phyloP scores from a whole-genome alignment of 2,329 filamentous ascomycete species.

The Canariomyces notabilis region DNA sequence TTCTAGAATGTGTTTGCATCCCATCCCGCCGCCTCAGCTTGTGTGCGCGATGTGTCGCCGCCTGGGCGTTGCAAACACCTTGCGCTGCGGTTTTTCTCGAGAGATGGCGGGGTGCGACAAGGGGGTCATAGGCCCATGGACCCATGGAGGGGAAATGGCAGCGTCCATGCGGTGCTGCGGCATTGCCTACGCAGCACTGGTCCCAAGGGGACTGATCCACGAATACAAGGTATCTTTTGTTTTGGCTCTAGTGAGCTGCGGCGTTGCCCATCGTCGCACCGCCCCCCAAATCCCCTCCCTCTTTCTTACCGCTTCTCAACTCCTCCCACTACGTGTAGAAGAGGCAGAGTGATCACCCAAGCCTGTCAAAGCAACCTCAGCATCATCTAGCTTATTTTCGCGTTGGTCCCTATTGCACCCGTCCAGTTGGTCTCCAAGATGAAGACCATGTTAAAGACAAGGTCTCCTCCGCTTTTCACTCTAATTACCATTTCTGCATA shows the following conservation, averaged over 20 bases:
- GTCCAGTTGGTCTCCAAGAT: constrained; percentile 16
- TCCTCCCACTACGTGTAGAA: constrained; percentile 10
- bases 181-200: constrained; percentile 17
- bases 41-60: not conserved
- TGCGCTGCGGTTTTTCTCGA: constrained; percentile 13
- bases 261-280: constrained; percentile 17
- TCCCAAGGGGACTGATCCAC: constrained; percentile 10
- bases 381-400: constrained; percentile 6
- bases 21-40: constrained; percentile 2
- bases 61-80: constrained; percentile 10
- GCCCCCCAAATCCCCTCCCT: constrained; percentile 6
- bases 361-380: constrained; percentile 1
- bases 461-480: constrained; percentile 19
- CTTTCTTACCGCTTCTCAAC: constrained; percentile 18
- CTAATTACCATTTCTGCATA: not conserved
- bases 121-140: constrained; percentile 15
- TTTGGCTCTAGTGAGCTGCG: constrained; percentile 24
- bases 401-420: constrained; percentile 9
- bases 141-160: constrained; percentile 17
- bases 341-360: constrained; percentile 6
- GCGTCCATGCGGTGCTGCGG: constrained; percentile 23
- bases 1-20: constrained; percentile 2
- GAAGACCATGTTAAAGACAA: constrained; percentile 28
- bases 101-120: constrained; percentile 26
- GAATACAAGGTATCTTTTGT: constrained; percentile 20